Percentiles rank a stretch among this genome's conserved stretches.
Evolutionary conservation across 129 eudicot species (phyloP).

Genomic region (Flaveria brownii): DNA sequence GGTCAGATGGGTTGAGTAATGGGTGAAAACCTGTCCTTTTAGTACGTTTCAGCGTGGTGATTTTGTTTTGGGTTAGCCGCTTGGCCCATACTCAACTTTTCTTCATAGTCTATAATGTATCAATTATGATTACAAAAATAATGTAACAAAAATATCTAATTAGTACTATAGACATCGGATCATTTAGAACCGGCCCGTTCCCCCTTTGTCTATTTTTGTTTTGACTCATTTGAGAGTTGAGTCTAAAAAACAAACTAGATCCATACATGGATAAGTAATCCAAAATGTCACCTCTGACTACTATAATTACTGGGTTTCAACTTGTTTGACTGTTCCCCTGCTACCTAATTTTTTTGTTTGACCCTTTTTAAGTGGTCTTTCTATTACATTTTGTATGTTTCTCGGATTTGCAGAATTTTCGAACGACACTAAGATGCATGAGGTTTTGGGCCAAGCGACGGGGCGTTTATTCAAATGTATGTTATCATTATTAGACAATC

Average conservation of each 20-base stretch:
- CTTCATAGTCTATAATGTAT: not conserved
- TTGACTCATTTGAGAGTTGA: too few species aligned
- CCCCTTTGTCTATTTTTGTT: too few species aligned
- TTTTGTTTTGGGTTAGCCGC: not conserved
- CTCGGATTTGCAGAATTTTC: constrained; percentile 59
- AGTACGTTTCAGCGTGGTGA: not conserved
- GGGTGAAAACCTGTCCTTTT: not conserved
- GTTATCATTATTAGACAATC: not conserved
- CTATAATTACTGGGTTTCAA: too few species aligned
- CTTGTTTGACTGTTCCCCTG: not conserved
- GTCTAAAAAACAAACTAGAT: too few species aligned
- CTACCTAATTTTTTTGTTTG: not conserved
- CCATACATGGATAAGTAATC: too few species aligned
- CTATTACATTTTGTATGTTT: constrained; percentile 1
- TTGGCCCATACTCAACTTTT: not conserved
- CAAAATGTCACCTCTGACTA: too few species aligned
- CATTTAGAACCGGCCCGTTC: too few species aligned
- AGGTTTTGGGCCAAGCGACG: constrained; percentile 96
- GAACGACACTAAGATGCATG: constrained; percentile 93
- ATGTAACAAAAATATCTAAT: too few species aligned
- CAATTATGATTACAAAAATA: too few species aligned
- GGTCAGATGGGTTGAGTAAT: not conserved
- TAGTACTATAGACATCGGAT: too few species aligned
- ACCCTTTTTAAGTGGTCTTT: not conserved
- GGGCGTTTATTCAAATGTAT: constrained; percentile 94